phyloP scores from a whole-genome alignment of 495 filamentous ascomycete genomes.

The Xeromyces bisporus region DNA sequence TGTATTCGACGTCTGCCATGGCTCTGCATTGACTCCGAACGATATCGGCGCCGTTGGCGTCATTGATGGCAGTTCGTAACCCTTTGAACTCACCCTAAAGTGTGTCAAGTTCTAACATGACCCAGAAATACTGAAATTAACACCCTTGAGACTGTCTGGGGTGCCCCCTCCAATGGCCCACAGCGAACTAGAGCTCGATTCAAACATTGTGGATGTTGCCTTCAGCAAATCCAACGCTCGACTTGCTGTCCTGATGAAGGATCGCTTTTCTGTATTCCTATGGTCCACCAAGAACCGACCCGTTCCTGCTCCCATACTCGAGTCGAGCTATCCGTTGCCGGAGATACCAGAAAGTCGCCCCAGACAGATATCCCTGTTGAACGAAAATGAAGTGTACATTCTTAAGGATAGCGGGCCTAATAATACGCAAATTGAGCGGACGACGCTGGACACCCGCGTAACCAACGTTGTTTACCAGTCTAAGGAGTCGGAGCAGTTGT shows the following conservation, averaged over 20 bases:
- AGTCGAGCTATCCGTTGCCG: slow-evolving; percentile 29
- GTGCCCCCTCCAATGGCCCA: slow-evolving; percentile 87
- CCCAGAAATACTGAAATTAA: slow-evolving; percentile 55
- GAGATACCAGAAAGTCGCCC: slow-evolving; percentile 18
- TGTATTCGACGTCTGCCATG: slow-evolving; percentile 45
- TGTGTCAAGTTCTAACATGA: slow-evolving; percentile 3
- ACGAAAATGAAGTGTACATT: slow-evolving; percentile 29
- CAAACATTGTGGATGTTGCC: slow-evolving; percentile 54
- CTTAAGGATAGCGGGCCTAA: slow-evolving; percentile 20
- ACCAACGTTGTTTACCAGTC: slow-evolving; percentile 18
- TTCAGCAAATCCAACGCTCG: slow-evolving; percentile 47
- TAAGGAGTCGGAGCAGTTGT: slow-evolving; percentile 19
- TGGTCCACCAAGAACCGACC: slow-evolving; percentile 40
- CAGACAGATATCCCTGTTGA: slow-evolving; percentile 26
- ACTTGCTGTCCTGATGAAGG: slow-evolving; percentile 54
- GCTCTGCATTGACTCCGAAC: slow-evolving; percentile 50
- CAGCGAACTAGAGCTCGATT: slow-evolving; percentile 47
- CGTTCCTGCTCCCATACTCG: slow-evolving; percentile 26
- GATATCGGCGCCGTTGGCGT: slow-evolving; percentile 73
- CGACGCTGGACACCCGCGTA: slow-evolving; percentile 20
- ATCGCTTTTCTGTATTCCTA: slow-evolving; percentile 43
- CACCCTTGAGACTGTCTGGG: slow-evolving; percentile 66
- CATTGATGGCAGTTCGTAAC: slow-evolving; percentile 58
- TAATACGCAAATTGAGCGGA: slow-evolving; percentile 20
- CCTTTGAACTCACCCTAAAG: not conserved